Conservation (phyloP, 495 filamentous ascomycete species). For the Haplographium delicatum region DNA sequence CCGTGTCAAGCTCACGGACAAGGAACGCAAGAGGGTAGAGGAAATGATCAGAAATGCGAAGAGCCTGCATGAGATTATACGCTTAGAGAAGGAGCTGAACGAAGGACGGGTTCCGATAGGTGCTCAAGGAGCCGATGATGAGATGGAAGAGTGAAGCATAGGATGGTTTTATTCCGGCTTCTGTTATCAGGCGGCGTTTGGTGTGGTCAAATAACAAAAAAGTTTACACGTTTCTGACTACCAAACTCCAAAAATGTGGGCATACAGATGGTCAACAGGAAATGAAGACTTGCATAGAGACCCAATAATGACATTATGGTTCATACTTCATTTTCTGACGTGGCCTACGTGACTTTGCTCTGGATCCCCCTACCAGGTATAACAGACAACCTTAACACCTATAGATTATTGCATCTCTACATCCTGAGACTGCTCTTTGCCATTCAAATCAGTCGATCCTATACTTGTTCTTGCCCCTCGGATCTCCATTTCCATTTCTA, state of each 20-base stretch:
- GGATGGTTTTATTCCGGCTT: not conserved
- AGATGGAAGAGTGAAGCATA: slow-evolving; percentile 46
- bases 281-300: too few relatives aligned
- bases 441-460: slow-evolving; percentile 9
- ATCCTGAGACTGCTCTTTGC: slow-evolving; percentile 37
- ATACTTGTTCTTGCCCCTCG: slow-evolving; percentile 1
- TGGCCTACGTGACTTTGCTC: not conserved
- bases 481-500: slow-evolving; percentile 23
- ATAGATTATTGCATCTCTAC: slow-evolving; percentile 35
- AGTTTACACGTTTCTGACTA: not conserved
- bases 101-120: slow-evolving; percentile 79
- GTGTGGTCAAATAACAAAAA: slow-evolving; percentile 2
- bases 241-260: not conserved
- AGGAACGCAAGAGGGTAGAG: slow-evolving; percentile 64
- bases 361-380: not conserved
- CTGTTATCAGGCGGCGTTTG: slow-evolving; percentile 3
- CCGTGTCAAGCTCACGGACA: slow-evolving; percentile 61
- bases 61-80: slow-evolving; percentile 77
- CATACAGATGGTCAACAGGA: not conserved
- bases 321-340: not conserved
- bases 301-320: too few relatives aligned
- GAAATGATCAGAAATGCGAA: slow-evolving; percentile 77
- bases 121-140: slow-evolving; percentile 42
- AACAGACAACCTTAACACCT: not conserved
- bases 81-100: slow-evolving; percentile 76